Evolutionary conservation across 129 eudicot species (phyloP).

Genomic region (Chrysanthemum lavandulifolium): DNA sequence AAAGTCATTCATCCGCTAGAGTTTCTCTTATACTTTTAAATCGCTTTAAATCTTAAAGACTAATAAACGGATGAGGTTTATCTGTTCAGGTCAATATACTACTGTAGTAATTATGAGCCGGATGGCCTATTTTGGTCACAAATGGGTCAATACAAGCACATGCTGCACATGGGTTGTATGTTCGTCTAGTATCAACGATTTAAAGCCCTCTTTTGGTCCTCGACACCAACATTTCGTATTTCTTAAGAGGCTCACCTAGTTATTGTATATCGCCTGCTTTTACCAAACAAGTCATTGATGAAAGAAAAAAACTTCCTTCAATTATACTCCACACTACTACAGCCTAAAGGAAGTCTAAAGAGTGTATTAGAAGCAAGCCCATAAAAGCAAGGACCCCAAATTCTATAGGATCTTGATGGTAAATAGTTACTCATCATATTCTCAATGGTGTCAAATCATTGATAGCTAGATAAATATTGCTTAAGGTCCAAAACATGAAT

Average conservation of each 20-base stretch:
- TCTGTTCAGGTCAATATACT: neutral
- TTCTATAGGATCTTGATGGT: neutral
- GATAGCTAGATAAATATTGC: conserved; percentile 19
- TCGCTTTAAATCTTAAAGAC: neutral
- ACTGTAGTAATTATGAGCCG: neutral
- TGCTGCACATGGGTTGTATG: neutral
- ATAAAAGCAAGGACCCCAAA: conserved; percentile 21
- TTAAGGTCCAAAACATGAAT: conserved; percentile 28
- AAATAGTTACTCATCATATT: conserved; percentile 7
- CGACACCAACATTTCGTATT: too few species aligned
- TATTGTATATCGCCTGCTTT: neutral
- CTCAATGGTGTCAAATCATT: conserved; percentile 31
- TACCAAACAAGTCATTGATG: neutral
- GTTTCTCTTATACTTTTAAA: neutral
- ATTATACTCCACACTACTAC: neutral
- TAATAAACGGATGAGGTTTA: neutral
- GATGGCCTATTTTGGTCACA: neutral
- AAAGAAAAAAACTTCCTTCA: neutral
- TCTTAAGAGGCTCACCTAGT: too few species aligned
- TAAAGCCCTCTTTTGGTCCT: neutral
- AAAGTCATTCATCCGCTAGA: too few species aligned
- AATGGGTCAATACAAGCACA: neutral
- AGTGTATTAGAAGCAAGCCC: conserved; percentile 25
- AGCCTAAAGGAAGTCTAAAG: conserved; percentile 9
- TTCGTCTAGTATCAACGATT: neutral